Base-by-base conservation (phyloP, 768 basidiomycete species). In the Fomitopsis serialis region DNA sequence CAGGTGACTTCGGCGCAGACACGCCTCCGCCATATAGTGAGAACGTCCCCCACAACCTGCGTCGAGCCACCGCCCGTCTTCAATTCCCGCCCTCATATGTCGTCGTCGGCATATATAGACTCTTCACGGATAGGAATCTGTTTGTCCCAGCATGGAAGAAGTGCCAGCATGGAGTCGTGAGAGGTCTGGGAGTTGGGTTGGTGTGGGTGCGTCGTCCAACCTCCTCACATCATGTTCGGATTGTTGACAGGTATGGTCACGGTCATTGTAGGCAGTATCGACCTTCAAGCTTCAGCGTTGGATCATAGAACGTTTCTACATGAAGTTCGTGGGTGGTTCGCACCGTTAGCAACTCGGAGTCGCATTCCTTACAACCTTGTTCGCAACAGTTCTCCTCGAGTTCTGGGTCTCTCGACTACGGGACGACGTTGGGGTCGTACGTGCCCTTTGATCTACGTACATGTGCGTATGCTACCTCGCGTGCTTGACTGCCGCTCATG, bases 51-150 rank as follows among this genome's bases (percentile, higher is more conserved):
- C 60, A 65, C 2, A 55, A 70, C 22, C 75, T 89, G 10, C 67
- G 70, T 24, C 72, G 79, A n/a, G 81, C 86, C 0, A 73, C 74
- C 1, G 66, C 77, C 11, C 78, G 89, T 25, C 77, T 96, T 49
- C 72, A 82, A 42, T 87, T 92, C 58, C 84, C 91, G 0, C 89
- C 93, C 0, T 84, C 85, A 2, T 97, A 97, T 66, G 82, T 85
- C 44, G 68, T 91, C 3, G 92, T 97, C 0, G 93, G 93, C 0
- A 78, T 84, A 17, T 96, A 95, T 68, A 74, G 93, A 25, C 73
- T 97, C 6, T 77, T 82, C 61, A 91, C 87, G 0, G 92, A 95
- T 66, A 74, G 78, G 36, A 69, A 69, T 13, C 71, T 96, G 32
- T 84, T 81, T 55, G 70, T 74, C 23, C 91, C 92, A 3, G 84